Conservation (phyloP, 73 alveolate genomes). For the Tetrahymena elliotti region DNA sequence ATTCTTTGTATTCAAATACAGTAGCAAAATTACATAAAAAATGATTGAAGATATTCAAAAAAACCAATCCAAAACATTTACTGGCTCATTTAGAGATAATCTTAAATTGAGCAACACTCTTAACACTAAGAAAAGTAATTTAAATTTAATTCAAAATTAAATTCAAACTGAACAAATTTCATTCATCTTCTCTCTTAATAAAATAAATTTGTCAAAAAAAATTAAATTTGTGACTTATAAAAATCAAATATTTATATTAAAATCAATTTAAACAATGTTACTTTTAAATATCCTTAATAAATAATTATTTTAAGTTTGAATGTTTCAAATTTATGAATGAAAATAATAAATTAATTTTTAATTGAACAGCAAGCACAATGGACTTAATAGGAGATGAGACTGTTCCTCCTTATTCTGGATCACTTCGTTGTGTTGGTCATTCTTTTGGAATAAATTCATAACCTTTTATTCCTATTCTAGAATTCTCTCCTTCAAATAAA, state of each 20-base stretch:
- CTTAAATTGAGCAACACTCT: constrained; percentile 27
- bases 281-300: no score
- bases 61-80: background rate
- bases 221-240: no score
- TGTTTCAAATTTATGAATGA: no score
- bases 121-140: background rate
- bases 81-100: background rate
- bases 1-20: constrained; percentile 33
- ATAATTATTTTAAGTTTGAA: no score
- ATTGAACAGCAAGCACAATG: background rate
- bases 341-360: background rate
- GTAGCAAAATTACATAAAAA: constrained; percentile 8
- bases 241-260: no score
- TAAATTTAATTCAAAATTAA: no score
- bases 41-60: constrained; percentile 23
- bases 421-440: constrained; percentile 88
- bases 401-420: constrained; percentile 65
- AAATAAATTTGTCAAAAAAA: no score
- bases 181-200: no score
- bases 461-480: constrained; percentile 93
- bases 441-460: constrained; percentile 91
- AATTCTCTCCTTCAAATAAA: constrained; percentile 79
- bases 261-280: no score
- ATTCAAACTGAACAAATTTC: background rate
- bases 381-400: constrained; percentile 21